Conservation (phyloP, 306 rosid genomes). For the Cucumis hystrix region DNA sequence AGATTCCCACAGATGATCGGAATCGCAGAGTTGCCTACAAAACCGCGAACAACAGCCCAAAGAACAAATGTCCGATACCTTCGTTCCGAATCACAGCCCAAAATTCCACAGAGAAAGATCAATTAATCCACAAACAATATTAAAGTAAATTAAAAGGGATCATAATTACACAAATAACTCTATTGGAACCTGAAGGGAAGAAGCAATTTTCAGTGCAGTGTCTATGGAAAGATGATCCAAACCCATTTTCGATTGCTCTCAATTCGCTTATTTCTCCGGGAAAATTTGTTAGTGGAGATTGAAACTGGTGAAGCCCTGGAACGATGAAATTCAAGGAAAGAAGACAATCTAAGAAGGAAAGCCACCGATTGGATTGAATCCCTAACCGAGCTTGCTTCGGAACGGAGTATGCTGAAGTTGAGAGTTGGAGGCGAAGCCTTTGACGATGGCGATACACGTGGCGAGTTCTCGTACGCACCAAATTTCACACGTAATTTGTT, state of each 20-base stretch:
- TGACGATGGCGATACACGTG: neutral
- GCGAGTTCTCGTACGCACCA: neutral
- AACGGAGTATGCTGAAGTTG: neutral
- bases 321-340: neutral
- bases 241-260: conserved; percentile 10
- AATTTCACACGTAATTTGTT: neutral
- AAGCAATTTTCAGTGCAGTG: conserved; percentile 48
- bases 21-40: conserved; percentile 41
- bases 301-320: neutral
- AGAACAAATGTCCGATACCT: conserved; percentile 70
- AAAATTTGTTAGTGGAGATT: neutral
- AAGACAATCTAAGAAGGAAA: neutral
- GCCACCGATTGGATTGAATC: neutral
- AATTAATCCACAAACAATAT: neutral
- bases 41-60: conserved; percentile 58
- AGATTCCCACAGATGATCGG: conserved; percentile 53
- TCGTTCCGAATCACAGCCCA: neutral
- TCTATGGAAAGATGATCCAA: conserved; percentile 37
- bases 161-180: neutral
- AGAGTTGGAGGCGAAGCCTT: neutral
- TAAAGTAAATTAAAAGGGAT: neutral
- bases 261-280: neutral
- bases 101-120: neutral
- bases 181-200: conserved; percentile 39
- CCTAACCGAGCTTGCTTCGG: neutral